Percentiles rank a stretch among this genome's conserved stretches.
These are phyloP conservation scores for Lycium ferocissimum DNA, from an alignment of 257 asterid species.

Conservation along the genomic window DNA sequence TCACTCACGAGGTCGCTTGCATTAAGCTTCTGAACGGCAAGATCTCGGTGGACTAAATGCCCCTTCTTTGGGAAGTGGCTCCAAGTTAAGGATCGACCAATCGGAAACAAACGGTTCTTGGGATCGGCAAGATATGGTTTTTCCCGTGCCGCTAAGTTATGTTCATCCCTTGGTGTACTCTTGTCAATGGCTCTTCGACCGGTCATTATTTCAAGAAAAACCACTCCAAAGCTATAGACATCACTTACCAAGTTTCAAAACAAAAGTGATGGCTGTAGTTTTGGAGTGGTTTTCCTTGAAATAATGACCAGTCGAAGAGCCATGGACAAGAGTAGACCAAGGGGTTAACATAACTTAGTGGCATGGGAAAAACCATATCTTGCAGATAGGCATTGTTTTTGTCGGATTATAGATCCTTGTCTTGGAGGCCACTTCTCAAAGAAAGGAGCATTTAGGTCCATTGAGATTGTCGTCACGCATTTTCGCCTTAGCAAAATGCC, in stretches of 20 bases:
- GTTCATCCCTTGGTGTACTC: conserved; percentile 48
- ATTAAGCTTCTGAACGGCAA: too few species aligned
- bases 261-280: conserved; percentile 65
- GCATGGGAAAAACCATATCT: conserved; percentile 81
- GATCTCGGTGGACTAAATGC: conserved; percentile 44
- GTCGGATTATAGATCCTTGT: conserved; percentile 62
- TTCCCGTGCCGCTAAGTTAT: conserved; percentile 59
- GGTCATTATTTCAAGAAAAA: too few species aligned
- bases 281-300: conserved; percentile 59
- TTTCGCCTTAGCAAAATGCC: too few species aligned
- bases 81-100: conserved; percentile 72
- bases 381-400: conserved; percentile 61
- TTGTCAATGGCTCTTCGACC: conserved; percentile 78
- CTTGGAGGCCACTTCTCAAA: conserved; percentile 76
- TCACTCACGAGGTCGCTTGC: conserved; percentile 86
- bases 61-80: conserved; percentile 57
- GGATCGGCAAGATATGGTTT: conserved; percentile 64
- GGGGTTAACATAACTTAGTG: conserved; percentile 72
- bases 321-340: conserved; percentile 69
- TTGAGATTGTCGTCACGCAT: too few species aligned
- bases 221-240: too few species aligned
- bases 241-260: conserved; percentile 18
- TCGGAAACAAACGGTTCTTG: conserved; percentile 59
- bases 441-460: conserved; percentile 67
- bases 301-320: conserved; percentile 67